Conservation (phyloP, 2,329 filamentous ascomycete genomes). For the Albophoma yamanashiensis region DNA sequence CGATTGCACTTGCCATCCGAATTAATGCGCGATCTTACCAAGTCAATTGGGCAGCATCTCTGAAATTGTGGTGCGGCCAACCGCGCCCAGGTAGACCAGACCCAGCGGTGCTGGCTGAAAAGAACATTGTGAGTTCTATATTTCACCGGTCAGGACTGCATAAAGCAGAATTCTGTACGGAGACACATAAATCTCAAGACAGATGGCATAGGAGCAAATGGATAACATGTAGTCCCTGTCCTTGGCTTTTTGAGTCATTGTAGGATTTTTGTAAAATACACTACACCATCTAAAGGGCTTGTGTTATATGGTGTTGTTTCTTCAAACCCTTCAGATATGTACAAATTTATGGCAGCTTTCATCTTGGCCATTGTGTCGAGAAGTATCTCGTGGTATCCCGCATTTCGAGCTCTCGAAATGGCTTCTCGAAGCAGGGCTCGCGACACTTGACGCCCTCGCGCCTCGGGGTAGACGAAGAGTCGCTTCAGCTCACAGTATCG, state of each 20-base stretch:
- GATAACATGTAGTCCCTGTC: background rate
- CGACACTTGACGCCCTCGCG: slow-evolving; percentile 12
- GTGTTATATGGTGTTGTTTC: slow-evolving; percentile 9
- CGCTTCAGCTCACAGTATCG: slow-evolving; percentile 16
- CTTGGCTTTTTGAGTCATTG: background rate
- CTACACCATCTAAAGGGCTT: slow-evolving; percentile 10
- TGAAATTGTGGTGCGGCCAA: too few species aligned
- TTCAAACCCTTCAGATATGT: slow-evolving; percentile 13
- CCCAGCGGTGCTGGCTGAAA: too few species aligned
- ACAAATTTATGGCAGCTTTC: slow-evolving; percentile 12
- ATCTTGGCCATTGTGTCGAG: slow-evolving; percentile 14
- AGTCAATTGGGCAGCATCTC: background rate
- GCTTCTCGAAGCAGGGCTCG: slow-evolving; percentile 9
- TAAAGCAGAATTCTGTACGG: too few species aligned
- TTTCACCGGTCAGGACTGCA: too few species aligned
- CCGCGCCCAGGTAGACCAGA: too few species aligned
- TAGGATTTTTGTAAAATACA: slow-evolving; percentile 9
- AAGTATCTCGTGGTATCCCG: slow-evolving; percentile 13
- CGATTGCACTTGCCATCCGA: background rate
- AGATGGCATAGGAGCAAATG: background rate
- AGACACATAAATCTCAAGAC: too few species aligned
- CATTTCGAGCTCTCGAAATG: slow-evolving; percentile 2
- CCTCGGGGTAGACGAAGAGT: slow-evolving; percentile 16
- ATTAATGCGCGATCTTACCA: background rate
- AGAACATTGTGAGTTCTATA: too few species aligned